Evolutionary conservation across 176 grass and related monocot species (phyloP).

Genomic region (barley (Hordeum vulgare)): DNA sequence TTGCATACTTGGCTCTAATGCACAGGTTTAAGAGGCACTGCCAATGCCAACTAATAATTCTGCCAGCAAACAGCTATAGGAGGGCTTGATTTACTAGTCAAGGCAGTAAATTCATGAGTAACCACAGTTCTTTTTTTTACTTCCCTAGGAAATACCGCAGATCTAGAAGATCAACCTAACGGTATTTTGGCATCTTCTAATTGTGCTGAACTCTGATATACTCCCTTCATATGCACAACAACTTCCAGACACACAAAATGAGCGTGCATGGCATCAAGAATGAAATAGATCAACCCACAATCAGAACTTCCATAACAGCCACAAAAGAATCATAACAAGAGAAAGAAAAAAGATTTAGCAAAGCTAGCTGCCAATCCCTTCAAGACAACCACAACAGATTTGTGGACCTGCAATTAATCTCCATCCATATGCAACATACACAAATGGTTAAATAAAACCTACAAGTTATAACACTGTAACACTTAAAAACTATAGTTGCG

Average conservation of each 20-base stretch:
- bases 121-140: neutral
- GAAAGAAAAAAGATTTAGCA: neutral
- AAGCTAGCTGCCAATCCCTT: neutral
- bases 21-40: constrained; percentile 30
- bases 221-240: neutral
- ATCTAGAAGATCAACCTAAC: neutral
- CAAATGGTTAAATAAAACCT: neutral
- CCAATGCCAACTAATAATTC: constrained; percentile 37
- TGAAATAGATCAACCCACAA: neutral
- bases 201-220: neutral
- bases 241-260: neutral
- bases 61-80: constrained; percentile 11
- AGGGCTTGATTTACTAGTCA: constrained; percentile 12
- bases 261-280: neutral
- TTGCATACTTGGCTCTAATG: constrained; percentile 21
- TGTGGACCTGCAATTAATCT: neutral
- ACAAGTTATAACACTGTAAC: neutral
- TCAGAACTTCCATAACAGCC: neutral
- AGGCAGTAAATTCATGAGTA: constrained; percentile 1
- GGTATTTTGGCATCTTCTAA: neutral
- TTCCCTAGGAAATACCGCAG: neutral
- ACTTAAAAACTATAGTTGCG: neutral
- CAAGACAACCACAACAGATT: neutral
- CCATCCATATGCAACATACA: neutral
- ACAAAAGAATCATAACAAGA: neutral